Evolutionary conservation across 2,329 filamentous ascomycete genomes (phyloP).

Genomic region (Fusarium dimerum): DNA sequence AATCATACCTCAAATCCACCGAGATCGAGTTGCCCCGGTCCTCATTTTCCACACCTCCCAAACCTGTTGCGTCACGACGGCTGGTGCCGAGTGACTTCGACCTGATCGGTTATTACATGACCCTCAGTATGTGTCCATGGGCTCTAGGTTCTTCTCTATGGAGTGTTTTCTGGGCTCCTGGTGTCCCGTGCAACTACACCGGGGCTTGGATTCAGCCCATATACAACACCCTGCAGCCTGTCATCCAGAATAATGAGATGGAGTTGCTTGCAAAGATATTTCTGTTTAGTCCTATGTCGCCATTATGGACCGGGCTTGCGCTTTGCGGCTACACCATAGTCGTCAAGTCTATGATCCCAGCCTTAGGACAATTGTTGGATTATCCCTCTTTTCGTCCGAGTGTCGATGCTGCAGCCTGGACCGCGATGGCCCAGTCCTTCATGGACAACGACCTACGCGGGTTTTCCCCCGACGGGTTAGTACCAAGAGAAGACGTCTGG

Average conservation of each 20-base stretch:
- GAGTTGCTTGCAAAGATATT: too few relatives aligned
- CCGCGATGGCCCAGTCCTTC: not conserved
- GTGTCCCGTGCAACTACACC: too few relatives aligned
- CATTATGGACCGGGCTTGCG: too few relatives aligned
- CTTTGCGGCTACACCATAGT: too few relatives aligned
- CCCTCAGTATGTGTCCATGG: not conserved
- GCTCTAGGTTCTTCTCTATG: too few relatives aligned
- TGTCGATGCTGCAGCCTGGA: slow-evolving; percentile 1
- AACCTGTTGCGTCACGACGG: not conserved
- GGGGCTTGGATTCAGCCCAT: too few relatives aligned
- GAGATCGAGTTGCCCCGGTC: not conserved
- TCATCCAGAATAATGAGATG: too few relatives aligned
- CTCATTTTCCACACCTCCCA: not conserved
- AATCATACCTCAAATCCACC: not conserved
- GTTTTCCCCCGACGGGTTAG: not conserved
- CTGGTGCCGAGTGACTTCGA: slow-evolving; percentile 1
- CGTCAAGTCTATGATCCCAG: too few relatives aligned
- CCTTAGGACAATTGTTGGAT: too few relatives aligned
- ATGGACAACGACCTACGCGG: not conserved
- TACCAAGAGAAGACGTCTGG: slow-evolving; percentile 1
- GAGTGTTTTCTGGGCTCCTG: too few relatives aligned
- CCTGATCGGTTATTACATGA: slow-evolving; percentile 2
- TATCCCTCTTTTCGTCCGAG: not conserved
- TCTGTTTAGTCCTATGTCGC: too few relatives aligned
- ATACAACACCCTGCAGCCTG: too few relatives aligned